Evolutionary conservation across 352 stramenopile genomes (phyloP).

Genomic region (Phytophthora sansomeana): DNA sequence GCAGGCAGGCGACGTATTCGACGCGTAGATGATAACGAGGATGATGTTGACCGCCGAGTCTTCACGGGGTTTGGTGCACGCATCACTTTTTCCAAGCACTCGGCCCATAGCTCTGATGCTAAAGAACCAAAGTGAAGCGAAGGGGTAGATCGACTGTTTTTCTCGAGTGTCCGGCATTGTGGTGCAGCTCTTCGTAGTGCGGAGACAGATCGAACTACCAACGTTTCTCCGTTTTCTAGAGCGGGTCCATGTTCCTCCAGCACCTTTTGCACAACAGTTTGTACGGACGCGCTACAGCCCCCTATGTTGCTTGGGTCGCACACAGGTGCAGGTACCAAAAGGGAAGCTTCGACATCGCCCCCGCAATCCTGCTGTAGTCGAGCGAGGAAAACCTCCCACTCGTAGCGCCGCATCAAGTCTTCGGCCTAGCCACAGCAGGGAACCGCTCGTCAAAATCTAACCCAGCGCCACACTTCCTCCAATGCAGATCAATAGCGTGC

Average conservation of each 20-base stretch:
- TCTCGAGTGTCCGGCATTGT: slow-evolving; percentile 4
- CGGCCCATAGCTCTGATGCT: slow-evolving; percentile 29
- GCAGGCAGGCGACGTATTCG: slow-evolving; percentile 28
- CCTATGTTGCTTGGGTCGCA: background rate
- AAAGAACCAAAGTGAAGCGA: slow-evolving; percentile 46
- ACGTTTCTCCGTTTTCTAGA: slow-evolving; percentile 15
- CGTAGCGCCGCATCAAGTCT: slow-evolving; percentile 21
- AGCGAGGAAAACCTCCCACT: slow-evolving; percentile 48
- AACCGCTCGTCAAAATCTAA: background rate
- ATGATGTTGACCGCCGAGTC: slow-evolving; percentile 8
- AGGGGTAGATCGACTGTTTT: slow-evolving; percentile 11
- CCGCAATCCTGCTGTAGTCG: slow-evolving; percentile 44
- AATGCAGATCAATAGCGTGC: background rate
- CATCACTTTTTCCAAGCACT: slow-evolving; percentile 19
- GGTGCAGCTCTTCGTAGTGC: slow-evolving; percentile 14
- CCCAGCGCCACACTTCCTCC: background rate
- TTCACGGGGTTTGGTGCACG: slow-evolving; percentile 5
- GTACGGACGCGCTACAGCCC: slow-evolving; percentile 1
- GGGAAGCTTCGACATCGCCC: slow-evolving; percentile 22
- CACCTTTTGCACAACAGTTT: slow-evolving; percentile 21
- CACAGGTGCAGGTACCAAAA: slow-evolving; percentile 23
- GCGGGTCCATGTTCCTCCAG: slow-evolving; percentile 40
- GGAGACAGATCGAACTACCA: slow-evolving; percentile 34
- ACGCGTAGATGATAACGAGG: slow-evolving; percentile 28
- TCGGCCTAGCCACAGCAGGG: slow-evolving; percentile 17